These are phyloP conservation scores for Leccinum imitatum DNA, from an alignment of 768 basidiomycete genomes.

Conservation along the genomic window DNA sequence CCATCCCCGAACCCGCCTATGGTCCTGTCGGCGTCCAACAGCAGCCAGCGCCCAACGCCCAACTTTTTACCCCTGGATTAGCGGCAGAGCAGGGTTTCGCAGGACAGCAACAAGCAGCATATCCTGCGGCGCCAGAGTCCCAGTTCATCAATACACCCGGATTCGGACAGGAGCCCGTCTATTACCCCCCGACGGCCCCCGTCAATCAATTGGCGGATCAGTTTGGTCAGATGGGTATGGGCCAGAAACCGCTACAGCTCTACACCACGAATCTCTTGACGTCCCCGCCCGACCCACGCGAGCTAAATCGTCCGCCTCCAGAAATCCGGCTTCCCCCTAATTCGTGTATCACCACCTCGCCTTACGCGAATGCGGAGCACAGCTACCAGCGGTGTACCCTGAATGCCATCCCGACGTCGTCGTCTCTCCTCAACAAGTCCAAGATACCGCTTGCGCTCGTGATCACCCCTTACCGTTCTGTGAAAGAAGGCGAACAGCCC, in stretches of 20 bases:
- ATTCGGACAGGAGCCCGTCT: conserved; percentile 43
- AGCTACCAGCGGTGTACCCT: conserved; percentile 92
- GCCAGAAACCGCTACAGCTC: conserved; percentile 74
- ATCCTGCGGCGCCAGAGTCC: conserved; percentile 48
- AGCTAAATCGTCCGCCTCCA: conserved; percentile 78
- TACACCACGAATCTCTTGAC: conserved; percentile 92
- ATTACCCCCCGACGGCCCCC: conserved; percentile 38
- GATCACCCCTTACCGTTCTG: conserved; percentile 85
- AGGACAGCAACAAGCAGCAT: conserved; percentile 55
- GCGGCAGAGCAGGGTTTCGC: conserved; percentile 68
- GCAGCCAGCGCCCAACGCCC: conserved; percentile 40
- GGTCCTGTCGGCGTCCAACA: conserved; percentile 35
- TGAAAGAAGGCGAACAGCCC: conserved; percentile 78
- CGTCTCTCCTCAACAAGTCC: conserved; percentile 81
- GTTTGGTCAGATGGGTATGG: conserved; percentile 87
- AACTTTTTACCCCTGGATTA: conserved; percentile 86
- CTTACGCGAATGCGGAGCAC: conserved; percentile 79
- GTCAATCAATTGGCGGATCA: conserved; percentile 74
- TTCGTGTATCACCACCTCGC: conserved; percentile 74
- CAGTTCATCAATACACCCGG: conserved; percentile 47
- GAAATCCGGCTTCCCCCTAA: conserved; percentile 88
- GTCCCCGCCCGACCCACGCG: conserved; percentile 87
- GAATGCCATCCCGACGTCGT: conserved; percentile 90
- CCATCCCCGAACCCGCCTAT: conserved; percentile 47
- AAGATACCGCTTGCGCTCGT: conserved; percentile 90